phyloP scores from a whole-genome alignment of 1,284 basidiomycete species.

The Heterobasidion occidentale region DNA sequence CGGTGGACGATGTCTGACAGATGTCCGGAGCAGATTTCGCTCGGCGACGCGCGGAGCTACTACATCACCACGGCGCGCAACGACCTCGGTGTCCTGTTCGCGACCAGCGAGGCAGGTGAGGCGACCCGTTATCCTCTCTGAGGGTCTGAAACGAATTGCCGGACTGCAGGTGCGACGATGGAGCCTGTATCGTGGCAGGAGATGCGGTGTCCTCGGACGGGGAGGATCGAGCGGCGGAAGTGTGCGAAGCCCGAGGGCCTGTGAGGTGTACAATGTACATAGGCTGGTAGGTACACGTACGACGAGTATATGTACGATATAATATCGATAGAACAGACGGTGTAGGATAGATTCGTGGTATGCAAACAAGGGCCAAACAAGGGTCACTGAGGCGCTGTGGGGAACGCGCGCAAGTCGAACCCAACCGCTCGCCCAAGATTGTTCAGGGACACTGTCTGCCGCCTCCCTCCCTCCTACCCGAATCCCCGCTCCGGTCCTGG shows the following conservation, averaged over 20 bases:
- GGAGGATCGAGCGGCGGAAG: slow-evolving; percentile 76
- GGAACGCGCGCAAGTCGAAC: not conserved
- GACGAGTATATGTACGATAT: not conserved
- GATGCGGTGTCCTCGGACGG: slow-evolving; percentile 85
- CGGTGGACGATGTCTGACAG: not conserved
- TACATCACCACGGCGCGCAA: slow-evolving; percentile 94
- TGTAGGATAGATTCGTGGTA: not conserved
- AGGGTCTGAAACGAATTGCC: not conserved
- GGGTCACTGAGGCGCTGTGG: not conserved
- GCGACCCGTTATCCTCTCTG: not conserved
- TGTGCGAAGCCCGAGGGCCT: slow-evolving; percentile 80
- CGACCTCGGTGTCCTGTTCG: slow-evolving; percentile 88
- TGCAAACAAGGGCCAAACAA: not conserved
- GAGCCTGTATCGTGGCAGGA: slow-evolving; percentile 86
- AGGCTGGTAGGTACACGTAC: not conserved
- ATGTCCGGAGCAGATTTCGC: slow-evolving; percentile 57
- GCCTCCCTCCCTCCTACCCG: not conserved
- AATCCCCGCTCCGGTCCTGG: slow-evolving; percentile 9
- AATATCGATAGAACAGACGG: too few species aligned
- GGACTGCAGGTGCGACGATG: slow-evolving; percentile 58
- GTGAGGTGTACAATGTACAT: slow-evolving; percentile 15
- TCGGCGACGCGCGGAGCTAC: slow-evolving; percentile 91
- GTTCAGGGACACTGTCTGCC: not conserved
- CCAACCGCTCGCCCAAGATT: not conserved
- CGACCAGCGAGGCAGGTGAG: slow-evolving; percentile 73